Conservation (phyloP, 2,329 filamentous ascomycete species). For the Arthrobotrys musiformis region DNA sequence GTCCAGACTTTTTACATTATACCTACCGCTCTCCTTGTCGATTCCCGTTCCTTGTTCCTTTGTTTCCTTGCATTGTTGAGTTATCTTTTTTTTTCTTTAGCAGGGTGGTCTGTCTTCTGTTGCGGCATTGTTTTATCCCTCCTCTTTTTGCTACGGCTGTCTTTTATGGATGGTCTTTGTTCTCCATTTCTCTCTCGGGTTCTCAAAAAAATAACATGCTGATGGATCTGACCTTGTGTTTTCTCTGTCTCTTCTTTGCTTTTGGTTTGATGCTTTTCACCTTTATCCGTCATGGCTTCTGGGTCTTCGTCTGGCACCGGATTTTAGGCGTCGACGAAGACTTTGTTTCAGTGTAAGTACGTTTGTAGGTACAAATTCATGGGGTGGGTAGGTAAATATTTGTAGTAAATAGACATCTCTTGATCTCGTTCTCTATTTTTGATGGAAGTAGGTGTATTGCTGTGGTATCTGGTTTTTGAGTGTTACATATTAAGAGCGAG, state of each 20-base stretch:
- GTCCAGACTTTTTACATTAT: background rate
- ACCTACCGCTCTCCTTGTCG: background rate
- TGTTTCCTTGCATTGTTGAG: background rate
- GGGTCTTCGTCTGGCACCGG: background rate
- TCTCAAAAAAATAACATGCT: background rate
- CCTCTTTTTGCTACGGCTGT: background rate
- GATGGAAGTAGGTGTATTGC: too few relatives aligned
- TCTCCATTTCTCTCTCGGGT: background rate
- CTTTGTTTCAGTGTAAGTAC: background rate
- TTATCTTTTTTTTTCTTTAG: background rate
- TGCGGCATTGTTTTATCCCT: background rate
- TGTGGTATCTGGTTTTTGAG: too few relatives aligned
- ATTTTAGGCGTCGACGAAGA: too few relatives aligned
- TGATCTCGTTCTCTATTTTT: background rate
- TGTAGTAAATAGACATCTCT: background rate
- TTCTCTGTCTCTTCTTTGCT: background rate
- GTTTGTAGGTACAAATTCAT: background rate
- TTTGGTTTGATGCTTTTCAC: background rate
- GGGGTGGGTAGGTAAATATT: background rate
- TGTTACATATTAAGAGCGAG: too few relatives aligned
- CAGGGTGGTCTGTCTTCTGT: background rate
- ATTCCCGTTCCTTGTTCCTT: background rate
- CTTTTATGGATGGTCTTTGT: background rate
- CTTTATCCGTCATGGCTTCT: background rate
- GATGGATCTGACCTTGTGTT: background rate